phyloP scores from a whole-genome alignment of 2,329 filamentous ascomycete genomes.

The Xylaria sp. region DNA sequence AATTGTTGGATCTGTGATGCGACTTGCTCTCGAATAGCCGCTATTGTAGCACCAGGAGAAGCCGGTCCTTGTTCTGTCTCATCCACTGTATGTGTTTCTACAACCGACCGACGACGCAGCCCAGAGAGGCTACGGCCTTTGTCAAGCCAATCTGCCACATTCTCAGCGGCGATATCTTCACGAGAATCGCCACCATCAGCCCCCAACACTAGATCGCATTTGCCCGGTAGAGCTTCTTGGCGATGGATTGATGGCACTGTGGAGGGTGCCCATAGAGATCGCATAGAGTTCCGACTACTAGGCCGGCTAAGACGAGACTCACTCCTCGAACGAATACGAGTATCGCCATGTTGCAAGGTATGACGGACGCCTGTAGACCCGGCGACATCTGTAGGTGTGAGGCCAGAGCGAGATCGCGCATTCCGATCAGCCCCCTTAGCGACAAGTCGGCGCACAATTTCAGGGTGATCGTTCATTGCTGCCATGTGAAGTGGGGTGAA shows the following conservation, averaged over 20 bases:
- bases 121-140: slow-evolving; percentile 40
- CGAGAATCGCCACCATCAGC: slow-evolving; percentile 42
- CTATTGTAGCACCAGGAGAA: slow-evolving; percentile 67
- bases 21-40: slow-evolving; percentile 75
- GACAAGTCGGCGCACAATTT: slow-evolving; percentile 78
- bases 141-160: slow-evolving; percentile 47
- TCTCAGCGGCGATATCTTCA: slow-evolving; percentile 47
- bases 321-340: slow-evolving; percentile 70
- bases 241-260: slow-evolving; percentile 40
- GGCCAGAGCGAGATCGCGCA: slow-evolving; percentile 71
- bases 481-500: slow-evolving; percentile 85
- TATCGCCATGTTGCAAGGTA: slow-evolving; percentile 65
- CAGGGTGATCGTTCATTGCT: slow-evolving; percentile 73
- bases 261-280: slow-evolving; percentile 69
- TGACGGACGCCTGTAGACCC: slow-evolving; percentile 68
- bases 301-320: slow-evolving; percentile 64
- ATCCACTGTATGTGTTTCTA: slow-evolving; percentile 31
- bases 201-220: slow-evolving; percentile 48
- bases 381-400: slow-evolving; percentile 74
- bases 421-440: slow-evolving; percentile 74
- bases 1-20: slow-evolving; percentile 76
- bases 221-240: slow-evolving; percentile 50
- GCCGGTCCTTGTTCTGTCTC: slow-evolving; percentile 48
- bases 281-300: slow-evolving; percentile 70
- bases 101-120: slow-evolving; percentile 32